Base-by-base conservation (phyloP, 106 monocot species). In the Phalaenopsis equestris region DNA sequence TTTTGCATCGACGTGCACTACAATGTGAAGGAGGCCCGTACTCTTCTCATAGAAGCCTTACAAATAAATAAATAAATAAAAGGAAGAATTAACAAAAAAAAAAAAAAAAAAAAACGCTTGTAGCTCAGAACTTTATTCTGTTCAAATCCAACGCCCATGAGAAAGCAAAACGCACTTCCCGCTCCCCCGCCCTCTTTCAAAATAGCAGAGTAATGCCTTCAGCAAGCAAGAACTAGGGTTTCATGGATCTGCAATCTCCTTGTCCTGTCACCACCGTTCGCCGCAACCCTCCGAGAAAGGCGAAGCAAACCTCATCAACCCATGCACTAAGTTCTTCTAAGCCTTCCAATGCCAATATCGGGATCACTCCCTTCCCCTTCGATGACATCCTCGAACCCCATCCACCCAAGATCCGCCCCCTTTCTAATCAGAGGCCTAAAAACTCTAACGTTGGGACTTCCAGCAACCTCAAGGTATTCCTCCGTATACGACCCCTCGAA, bases 401-500 rank as follows among this genome's bases (percentile, higher is more conserved):
- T 7, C 72, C 57, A 6, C 77, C 72, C 10, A 77, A 23, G 18
- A 21, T 24, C 74, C 1, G 4, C 11, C 42, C 45, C 11, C 75
- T 75, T 39, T n/a, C 52, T 0, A 55, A 39, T 47, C 76, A 7
- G 23, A 81, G 41, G 16, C 82, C 77, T 72, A 67, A 42, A 23
- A 52, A n/a, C 5, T 2, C 73, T 15, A 42, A 58, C 16, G 80
- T 3, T 16, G 77, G 42, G 47, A 10, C 49, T 23, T 80, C 86
- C 55, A 83, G 88, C 16, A 90, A 80, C 75, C 87, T 96, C 70
- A 93, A 80, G 64, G 93, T 93, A 4, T 96, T 96, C 76, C 87
- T 96, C 46, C 89, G 95, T 75, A 85, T 96, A 48, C 91, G 95
- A 1, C 93, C 93, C 9, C 75, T 82, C 43, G 79, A 84, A 57